phyloP scores from a whole-genome alignment of 306 rosid genomes.

The Cucumis hystrix region DNA sequence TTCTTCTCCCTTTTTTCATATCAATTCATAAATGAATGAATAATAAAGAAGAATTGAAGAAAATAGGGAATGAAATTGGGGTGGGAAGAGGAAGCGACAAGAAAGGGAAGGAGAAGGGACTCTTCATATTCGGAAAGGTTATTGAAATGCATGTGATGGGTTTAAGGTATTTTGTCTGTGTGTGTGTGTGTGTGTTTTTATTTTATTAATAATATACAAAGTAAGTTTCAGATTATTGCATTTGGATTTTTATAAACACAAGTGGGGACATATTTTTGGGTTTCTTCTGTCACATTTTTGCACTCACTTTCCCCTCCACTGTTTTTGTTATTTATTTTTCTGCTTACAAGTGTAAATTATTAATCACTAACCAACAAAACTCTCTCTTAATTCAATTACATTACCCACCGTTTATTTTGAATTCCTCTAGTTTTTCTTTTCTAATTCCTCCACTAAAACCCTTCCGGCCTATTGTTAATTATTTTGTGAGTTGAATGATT shows the following conservation, averaged over 20 bases:
- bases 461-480: neutral
- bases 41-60: no score
- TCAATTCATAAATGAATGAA: neutral
- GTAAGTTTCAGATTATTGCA: neutral
- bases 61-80: neutral
- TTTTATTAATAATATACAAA: neutral
- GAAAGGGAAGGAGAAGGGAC: neutral
- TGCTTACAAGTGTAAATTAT: neutral
- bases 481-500: neutral
- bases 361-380: neutral
- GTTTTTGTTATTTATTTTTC: neutral
- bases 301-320: neutral
- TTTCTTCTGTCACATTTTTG: neutral
- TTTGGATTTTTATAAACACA: neutral
- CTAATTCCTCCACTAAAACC: neutral
- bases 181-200: neutral
- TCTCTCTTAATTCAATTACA: neutral
- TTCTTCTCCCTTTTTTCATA: neutral
- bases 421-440: neutral
- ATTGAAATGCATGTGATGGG: constrained; percentile 8
- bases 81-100: constrained; percentile 1
- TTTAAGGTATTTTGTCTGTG: neutral
- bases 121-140: constrained; percentile 8
- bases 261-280: constrained; percentile 1
- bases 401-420: neutral